phyloP scores from a whole-genome alignment of 1,284 basidiomycete genomes.

The Boletus mariae region DNA sequence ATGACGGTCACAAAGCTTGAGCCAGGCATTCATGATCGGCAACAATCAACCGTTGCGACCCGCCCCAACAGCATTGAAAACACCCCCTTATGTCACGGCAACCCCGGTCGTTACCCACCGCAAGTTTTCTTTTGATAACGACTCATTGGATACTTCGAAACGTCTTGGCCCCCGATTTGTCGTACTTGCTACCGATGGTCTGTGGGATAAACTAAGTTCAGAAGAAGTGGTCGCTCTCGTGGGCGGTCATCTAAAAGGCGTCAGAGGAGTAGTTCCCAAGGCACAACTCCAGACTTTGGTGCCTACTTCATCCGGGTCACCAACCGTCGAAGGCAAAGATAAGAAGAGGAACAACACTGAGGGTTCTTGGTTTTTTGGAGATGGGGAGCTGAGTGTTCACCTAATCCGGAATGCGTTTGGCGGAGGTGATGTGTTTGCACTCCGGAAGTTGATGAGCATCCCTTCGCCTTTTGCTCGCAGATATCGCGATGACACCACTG shows the following conservation, averaged over 20 bases:
- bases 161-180: conserved; percentile 58
- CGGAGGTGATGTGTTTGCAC: conserved; percentile 68
- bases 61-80: conserved; percentile 63
- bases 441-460: conserved; percentile 80
- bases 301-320: conserved; percentile 48
- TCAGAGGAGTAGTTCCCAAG: conserved; percentile 64
- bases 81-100: conserved; percentile 94
- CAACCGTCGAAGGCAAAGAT: conserved; percentile 66
- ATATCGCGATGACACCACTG: conserved; percentile 86
- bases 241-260: conserved; percentile 75
- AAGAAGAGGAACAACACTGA: conserved; percentile 35
- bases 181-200: conserved; percentile 89
- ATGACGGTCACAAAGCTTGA: conserved; percentile 46
- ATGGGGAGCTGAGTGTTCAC: conserved; percentile 87
- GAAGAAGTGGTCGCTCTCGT: conserved; percentile 92
- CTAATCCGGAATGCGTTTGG: conserved; percentile 93
- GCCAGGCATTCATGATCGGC: conserved; percentile 62
- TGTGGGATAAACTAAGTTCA: conserved; percentile 95
- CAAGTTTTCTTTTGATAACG: conserved; percentile 48
- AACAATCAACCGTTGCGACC: conserved; percentile 58
- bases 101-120: conserved; percentile 86
- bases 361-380: conserved; percentile 78
- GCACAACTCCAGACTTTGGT: conserved; percentile 51
- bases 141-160: conserved; percentile 17
- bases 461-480: conserved; percentile 77